These are phyloP conservation scores for Clitopilus passeckerianus DNA, from an alignment of 768 basidiomycete genomes.

Conservation along the genomic window DNA sequence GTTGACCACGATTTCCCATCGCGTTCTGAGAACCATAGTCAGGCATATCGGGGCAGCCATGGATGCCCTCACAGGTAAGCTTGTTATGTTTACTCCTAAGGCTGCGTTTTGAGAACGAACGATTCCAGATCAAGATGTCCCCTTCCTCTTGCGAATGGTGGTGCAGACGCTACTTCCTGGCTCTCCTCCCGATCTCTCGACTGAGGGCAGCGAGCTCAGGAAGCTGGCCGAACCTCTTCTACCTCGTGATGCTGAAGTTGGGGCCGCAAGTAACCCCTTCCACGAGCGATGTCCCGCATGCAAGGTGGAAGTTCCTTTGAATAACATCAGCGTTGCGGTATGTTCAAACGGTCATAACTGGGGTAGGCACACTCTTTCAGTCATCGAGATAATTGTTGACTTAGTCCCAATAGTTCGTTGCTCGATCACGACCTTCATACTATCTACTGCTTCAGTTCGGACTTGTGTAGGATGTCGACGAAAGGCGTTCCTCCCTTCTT, in stretches of 20 bases:
- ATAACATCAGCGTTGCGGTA: slow-evolving; percentile 53
- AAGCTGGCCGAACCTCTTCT: slow-evolving; percentile 17
- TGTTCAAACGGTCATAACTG: slow-evolving; percentile 75
- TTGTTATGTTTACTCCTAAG: slow-evolving; percentile 1
- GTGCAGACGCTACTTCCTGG: slow-evolving; percentile 55
- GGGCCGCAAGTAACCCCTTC: slow-evolving; percentile 32
- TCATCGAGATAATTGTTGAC: not conserved
- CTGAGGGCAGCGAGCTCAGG: slow-evolving; percentile 29
- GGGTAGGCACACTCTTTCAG: slow-evolving; percentile 35
- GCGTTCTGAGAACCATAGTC: slow-evolving; percentile 48
- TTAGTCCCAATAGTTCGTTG: slow-evolving; percentile 53
- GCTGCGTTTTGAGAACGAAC: slow-evolving; percentile 7
- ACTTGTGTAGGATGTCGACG: slow-evolving; percentile 80
- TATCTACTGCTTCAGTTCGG: slow-evolving; percentile 72
- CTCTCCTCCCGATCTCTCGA: slow-evolving; percentile 32
- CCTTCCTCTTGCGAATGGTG: slow-evolving; percentile 60
- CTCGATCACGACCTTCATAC: slow-evolving; percentile 74
- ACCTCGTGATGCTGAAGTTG: slow-evolving; percentile 17
- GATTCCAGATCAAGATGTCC: slow-evolving; percentile 49
- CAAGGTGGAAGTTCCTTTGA: slow-evolving; percentile 49
- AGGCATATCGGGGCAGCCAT: slow-evolving; percentile 49
- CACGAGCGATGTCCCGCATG: slow-evolving; percentile 78
- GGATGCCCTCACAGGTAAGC: slow-evolving; percentile 39
- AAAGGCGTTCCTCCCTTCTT: slow-evolving; percentile 71
- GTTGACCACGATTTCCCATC: slow-evolving; percentile 47